A percentile compares a stretch with the other conserved stretches of the same genome.
These are phyloP conservation scores for Isoetes engelmannii DNA, from an alignment of 83 land plant species.

Conservation along the genomic window DNA sequence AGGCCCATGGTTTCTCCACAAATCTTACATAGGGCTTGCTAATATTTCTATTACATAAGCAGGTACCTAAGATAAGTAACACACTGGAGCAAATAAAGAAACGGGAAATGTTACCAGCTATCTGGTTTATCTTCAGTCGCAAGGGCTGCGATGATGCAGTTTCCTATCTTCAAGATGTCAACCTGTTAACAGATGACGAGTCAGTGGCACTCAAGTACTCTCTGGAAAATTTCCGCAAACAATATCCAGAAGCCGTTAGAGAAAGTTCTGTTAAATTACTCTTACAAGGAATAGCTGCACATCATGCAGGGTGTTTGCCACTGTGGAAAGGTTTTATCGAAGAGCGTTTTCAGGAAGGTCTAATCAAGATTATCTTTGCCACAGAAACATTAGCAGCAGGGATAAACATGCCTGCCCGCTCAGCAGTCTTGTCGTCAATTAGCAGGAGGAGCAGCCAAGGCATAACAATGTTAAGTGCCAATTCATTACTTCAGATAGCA, in stretches of 20 bases:
- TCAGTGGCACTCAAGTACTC: constrained; percentile 58
- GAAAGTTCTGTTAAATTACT: constrained; percentile 68
- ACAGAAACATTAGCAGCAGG: constrained; percentile 99
- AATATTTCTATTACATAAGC: constrained; percentile 17
- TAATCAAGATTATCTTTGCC: constrained; percentile 87
- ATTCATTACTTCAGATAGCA: constrained; percentile 93
- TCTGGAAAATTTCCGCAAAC: constrained; percentile 48
- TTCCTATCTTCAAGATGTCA: constrained; percentile 30
- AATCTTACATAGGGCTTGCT: background rate
- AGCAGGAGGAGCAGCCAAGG: constrained; percentile 71
- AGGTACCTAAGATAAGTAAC: constrained; percentile 83
- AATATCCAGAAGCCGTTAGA: constrained; percentile 94
- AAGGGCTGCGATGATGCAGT: constrained; percentile 96
- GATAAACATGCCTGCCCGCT: constrained; percentile 98
- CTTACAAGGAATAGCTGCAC: constrained; percentile 76
- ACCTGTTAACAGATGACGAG: constrained; percentile 65
- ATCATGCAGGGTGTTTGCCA: constrained; percentile 97
- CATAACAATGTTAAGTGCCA: constrained; percentile 59
- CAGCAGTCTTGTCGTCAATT: constrained; percentile 80
- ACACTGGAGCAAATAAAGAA: constrained; percentile 65
- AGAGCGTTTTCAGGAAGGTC: constrained; percentile 83
- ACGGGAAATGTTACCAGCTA: constrained; percentile 88
- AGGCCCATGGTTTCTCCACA: background rate
- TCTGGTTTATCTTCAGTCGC: constrained; percentile 97
- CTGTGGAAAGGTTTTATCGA: constrained; percentile 96